phyloP scores from a whole-genome alignment of 805 yeast species.

The Ascoidea asiatica region DNA sequence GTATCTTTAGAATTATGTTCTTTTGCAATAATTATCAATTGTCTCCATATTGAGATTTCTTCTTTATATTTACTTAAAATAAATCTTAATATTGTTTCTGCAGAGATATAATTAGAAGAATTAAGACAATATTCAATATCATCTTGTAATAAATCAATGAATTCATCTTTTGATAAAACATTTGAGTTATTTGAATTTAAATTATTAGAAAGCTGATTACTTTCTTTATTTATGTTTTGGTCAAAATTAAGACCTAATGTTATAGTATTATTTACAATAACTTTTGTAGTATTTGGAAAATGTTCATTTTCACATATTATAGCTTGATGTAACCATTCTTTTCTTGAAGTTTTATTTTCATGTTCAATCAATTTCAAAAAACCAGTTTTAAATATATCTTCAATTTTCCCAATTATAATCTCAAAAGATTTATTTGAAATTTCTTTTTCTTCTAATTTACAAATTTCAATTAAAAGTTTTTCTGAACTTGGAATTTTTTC shows the following conservation, averaged over 20 bases:
- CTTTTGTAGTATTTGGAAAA: slow-evolving; percentile 32
- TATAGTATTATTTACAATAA: slow-evolving; percentile 34
- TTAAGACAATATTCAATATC: slow-evolving; percentile 22
- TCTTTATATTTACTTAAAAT: slow-evolving; percentile 34
- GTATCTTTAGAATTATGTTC: slow-evolving; percentile 14
- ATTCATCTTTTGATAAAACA: slow-evolving; percentile 11
- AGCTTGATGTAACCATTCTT: slow-evolving; percentile 47
- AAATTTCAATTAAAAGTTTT: slow-evolving; percentile 58
- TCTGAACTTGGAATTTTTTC: slow-evolving; percentile 32
- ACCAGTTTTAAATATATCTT: slow-evolving; percentile 35
- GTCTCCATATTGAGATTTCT: slow-evolving; percentile 12
- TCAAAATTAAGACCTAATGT: slow-evolving; percentile 14
- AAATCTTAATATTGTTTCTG: slow-evolving; percentile 33
- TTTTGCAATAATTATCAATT: slow-evolving; percentile 3
- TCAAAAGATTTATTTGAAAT: slow-evolving; percentile 17
- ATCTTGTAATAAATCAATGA: slow-evolving; percentile 18
- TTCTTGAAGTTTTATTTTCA: slow-evolving; percentile 20
- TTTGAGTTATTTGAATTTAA: slow-evolving; percentile 13
- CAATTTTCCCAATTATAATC: slow-evolving; percentile 22
- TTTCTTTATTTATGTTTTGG: neutral
- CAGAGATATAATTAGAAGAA: slow-evolving; percentile 18
- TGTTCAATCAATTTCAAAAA: slow-evolving; percentile 24
- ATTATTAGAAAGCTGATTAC: neutral
- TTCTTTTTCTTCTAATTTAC: slow-evolving; percentile 48
- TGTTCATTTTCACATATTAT: slow-evolving; percentile 34